Base-by-base conservation (phyloP, 495 filamentous ascomycete genomes). In the Penicillium subrubescens region DNA sequence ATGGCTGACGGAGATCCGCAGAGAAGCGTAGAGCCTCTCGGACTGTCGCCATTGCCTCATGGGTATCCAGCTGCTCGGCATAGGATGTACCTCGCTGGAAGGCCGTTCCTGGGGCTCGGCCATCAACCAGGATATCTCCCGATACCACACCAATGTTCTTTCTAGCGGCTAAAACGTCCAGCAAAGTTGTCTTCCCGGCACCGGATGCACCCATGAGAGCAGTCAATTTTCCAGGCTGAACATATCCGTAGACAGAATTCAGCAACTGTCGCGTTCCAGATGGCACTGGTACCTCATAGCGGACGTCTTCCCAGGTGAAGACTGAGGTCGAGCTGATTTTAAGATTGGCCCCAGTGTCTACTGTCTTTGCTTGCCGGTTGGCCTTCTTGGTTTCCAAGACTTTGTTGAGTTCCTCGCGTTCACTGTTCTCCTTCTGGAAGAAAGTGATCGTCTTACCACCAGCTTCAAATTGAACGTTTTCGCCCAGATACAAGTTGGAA, bases 1-100 rank as follows among this genome's bases (percentile, higher is more conserved):
- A 88, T 1, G 92, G 88, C 71, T 97, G 93, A 39, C 93, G 85
- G 2, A 96, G 80, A 62, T 91, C 83, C 23, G 93, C 93, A 15
- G 90, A 93, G 71, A 97, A 96, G 33, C 88, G 85, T 5, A 96
- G 81, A 0, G 93, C 93, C 73, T 96, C 93, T 37, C 93, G 85
- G 15, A 97, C 91, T 10, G 91, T 96, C 34, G 88, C 83, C 2
- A 90, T 88, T 3, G 86, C 77, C 58, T 93, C 90, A 67, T 95
- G 93, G 19, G 92, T 82, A 73, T 97, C 93, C 59, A 90, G 82
- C 66, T 97, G 93, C 68, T 97, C 90, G 6, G 89, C 92, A 68
- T 94, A 96, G 3, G 85, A 86, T 0, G 92, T 94, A 3, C 88
- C 87, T 58, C 93, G 84, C 72, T 96, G 91, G 71, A 94, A 95